These are phyloP conservation scores for Colletotrichum sp. DNA, from an alignment of 2,329 filamentous ascomycete genomes.

Conservation along the genomic window DNA sequence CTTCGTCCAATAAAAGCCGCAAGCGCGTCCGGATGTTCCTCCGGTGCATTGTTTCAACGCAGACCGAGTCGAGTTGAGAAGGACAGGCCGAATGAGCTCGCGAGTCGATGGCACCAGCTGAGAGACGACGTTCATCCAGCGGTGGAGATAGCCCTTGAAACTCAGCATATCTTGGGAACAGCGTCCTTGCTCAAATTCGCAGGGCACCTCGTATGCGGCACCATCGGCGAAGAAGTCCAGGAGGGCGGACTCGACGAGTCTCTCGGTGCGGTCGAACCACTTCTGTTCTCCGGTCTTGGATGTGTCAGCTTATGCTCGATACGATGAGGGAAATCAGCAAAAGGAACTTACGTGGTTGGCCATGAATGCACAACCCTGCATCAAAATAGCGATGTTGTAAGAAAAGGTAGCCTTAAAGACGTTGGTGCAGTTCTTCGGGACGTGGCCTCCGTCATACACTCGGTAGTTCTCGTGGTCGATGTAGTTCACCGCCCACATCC, in stretches of 20 bases:
- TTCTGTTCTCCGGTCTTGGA: slow-evolving; percentile 31
- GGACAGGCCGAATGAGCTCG: slow-evolving; percentile 59
- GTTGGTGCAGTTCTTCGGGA: slow-evolving; percentile 54
- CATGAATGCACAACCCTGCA: slow-evolving; percentile 62
- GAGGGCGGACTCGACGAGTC: slow-evolving; percentile 53
- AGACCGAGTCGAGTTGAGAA: slow-evolving; percentile 61
- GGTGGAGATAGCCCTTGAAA: slow-evolving; percentile 74
- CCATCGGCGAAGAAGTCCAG: slow-evolving; percentile 54
- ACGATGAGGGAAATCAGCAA: rapidly evolving
- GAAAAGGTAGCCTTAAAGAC: slow-evolving; percentile 60
- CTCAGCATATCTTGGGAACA: slow-evolving; percentile 76
- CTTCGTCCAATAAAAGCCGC: slow-evolving; percentile 67
- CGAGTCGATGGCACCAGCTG: slow-evolving; percentile 65
- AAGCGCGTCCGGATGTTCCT: slow-evolving; percentile 59
- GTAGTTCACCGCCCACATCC: slow-evolving; percentile 54
- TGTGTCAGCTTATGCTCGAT: slow-evolving; percentile 18
- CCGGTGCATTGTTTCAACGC: slow-evolving; percentile 68
- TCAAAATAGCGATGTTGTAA: slow-evolving; percentile 58
- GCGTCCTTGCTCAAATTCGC: slow-evolving; percentile 57
- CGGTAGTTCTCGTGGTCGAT: slow-evolving; percentile 60
- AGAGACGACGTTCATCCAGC: slow-evolving; percentile 66
- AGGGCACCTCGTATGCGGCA: slow-evolving; percentile 68
- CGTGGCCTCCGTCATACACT: slow-evolving; percentile 62
- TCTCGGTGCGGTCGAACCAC: slow-evolving; percentile 59
- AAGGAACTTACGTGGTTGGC: slow-evolving; percentile 51